Base-by-base conservation (phyloP, 495 filamentous ascomycete genomes). In the Penicillium lagena region DNA sequence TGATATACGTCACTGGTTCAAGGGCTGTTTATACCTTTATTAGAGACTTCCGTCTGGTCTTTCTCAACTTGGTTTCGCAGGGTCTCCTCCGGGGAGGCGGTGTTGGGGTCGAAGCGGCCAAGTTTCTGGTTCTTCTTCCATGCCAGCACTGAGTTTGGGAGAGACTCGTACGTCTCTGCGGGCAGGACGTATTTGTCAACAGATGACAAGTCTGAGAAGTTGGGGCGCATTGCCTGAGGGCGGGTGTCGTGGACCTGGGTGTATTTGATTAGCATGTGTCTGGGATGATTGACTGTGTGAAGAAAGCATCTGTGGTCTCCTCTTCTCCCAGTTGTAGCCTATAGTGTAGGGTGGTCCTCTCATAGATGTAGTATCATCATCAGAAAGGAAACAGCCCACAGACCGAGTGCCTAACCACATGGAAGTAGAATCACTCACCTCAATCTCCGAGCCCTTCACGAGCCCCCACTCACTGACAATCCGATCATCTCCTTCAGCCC, bases 101-200 rank as follows among this genome's bases (percentile, higher is more conserved):
- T 87, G 53, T 78, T 76, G 3, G 93, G 93, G 59, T 96, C 90
- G 66, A 98, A 98, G 28, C 93, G 89, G 32, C 93, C 93, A 15
- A 98, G 77, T 55, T 95, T 88, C 54, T 95, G 82, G 14, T 81
- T 75, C 66, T 85, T 87, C 71, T 98, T 98, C 87, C 88, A 96
- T 9, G 89, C 86, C 34, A 95, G 76, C 12, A 98, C 93, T 17
- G 85, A 90, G 67, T 95, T 86, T 22, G 81, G 68, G 44, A 87
- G 87, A 43, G 79, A 78, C 56, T 87, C 86, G 70, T 98, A 98
- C 44, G 87, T 82, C 13, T 83, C 78, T 28, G 75, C 67, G 13
- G 90, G 87, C 64, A 98, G 81, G 46, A 80, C 78, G 58, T 89
- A 96, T 63, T 96, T 97, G 15, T 85, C 79, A 10, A 96, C 86